Evolutionary conservation across 1,139 yeast genomes (phyloP).

Genomic region (Citeromyces siamensis): DNA sequence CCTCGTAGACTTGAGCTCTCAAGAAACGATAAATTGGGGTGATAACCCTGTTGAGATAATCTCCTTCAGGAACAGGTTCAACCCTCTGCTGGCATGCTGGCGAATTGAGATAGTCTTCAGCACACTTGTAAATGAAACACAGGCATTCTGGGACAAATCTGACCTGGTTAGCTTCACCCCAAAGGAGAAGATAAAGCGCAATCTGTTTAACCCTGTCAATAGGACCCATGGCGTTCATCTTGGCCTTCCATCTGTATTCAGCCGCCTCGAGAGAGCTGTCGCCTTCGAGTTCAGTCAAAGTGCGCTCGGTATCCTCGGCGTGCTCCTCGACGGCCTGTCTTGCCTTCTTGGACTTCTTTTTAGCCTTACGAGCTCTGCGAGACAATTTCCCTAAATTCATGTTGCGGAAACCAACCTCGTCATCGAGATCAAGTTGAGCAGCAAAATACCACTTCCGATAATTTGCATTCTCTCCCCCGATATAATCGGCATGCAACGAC

Average conservation of each 20-base stretch:
- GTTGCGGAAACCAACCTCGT: slow-evolving; percentile 29
- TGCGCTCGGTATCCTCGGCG: slow-evolving; percentile 21
- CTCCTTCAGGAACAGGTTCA: slow-evolving; percentile 95
- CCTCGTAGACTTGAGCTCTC: slow-evolving; percentile 92
- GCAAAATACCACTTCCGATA: slow-evolving; percentile 70
- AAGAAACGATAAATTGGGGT: slow-evolving; percentile 87
- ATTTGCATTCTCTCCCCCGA: slow-evolving; percentile 60
- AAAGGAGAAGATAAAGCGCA: slow-evolving; percentile 57
- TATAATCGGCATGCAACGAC: slow-evolving; percentile 58
- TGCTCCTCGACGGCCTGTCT: slow-evolving; percentile 31
- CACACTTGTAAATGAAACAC: slow-evolving; percentile 73
- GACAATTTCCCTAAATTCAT: slow-evolving; percentile 40
- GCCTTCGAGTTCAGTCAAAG: slow-evolving; percentile 42
- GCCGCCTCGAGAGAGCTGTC: slow-evolving; percentile 41
- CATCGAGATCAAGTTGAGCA: slow-evolving; percentile 53
- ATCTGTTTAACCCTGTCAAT: slow-evolving; percentile 52
- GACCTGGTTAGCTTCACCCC: slow-evolving; percentile 88
- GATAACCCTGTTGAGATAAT: slow-evolving; percentile 79
- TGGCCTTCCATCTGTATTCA: slow-evolving; percentile 49
- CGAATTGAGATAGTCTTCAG: slow-evolving; percentile 61
- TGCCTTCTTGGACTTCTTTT: slow-evolving; percentile 33
- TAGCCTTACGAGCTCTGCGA: slow-evolving; percentile 21
- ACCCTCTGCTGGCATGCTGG: slow-evolving; percentile 85
- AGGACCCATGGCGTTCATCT: slow-evolving; percentile 42
- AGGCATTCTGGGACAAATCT: slow-evolving; percentile 80